These are phyloP conservation scores for Dioszegia hungarica DNA, from an alignment of 768 basidiomycete species.

Conservation along the genomic window DNA sequence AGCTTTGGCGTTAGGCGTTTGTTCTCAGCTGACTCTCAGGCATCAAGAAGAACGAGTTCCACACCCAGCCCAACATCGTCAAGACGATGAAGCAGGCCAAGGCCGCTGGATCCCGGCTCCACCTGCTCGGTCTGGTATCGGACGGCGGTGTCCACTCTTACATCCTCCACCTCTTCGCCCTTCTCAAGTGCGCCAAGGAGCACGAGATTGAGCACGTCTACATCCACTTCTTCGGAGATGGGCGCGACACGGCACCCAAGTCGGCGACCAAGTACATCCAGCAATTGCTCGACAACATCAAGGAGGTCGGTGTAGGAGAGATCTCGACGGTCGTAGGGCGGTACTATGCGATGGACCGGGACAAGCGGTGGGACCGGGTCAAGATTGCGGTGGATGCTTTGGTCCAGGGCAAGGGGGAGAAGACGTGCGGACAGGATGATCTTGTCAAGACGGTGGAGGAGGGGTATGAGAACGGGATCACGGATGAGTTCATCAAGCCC, in stretches of 20 bases:
- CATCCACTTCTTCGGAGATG: conserved; percentile 91
- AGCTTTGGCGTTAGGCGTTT: conserved; percentile 5
- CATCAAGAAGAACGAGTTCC: conserved; percentile 82
- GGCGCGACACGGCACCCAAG: conserved; percentile 85
- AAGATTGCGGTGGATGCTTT: conserved; percentile 85
- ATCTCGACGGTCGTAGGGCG: conserved; percentile 80
- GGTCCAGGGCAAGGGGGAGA: conserved; percentile 63
- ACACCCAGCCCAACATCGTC: conserved; percentile 69
- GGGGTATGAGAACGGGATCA: conserved; percentile 77
- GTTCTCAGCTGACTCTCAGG: conserved; percentile 38
- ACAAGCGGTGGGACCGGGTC: conserved; percentile 92
- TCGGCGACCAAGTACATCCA: conserved; percentile 73
- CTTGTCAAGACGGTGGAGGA: conserved; percentile 64
- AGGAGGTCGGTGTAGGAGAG: conserved; percentile 64
- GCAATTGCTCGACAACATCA: conserved; percentile 71
- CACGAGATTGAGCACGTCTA: conserved; percentile 76
- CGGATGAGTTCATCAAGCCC: conserved; percentile 93
- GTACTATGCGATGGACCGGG: conserved; percentile 96
- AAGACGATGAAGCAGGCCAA: conserved; percentile 72
- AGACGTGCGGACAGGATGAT: conserved; percentile 55
- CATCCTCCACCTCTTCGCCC: conserved; percentile 80
- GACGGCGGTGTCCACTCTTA: conserved; percentile 98
- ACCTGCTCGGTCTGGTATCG: conserved; percentile 86
- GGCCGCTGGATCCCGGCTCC: conserved; percentile 73
- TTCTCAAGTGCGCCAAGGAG: conserved; percentile 85